Base-by-base conservation (phyloP, 352 stramenopile genomes). In the Thraustochytrium sp. region DNA sequence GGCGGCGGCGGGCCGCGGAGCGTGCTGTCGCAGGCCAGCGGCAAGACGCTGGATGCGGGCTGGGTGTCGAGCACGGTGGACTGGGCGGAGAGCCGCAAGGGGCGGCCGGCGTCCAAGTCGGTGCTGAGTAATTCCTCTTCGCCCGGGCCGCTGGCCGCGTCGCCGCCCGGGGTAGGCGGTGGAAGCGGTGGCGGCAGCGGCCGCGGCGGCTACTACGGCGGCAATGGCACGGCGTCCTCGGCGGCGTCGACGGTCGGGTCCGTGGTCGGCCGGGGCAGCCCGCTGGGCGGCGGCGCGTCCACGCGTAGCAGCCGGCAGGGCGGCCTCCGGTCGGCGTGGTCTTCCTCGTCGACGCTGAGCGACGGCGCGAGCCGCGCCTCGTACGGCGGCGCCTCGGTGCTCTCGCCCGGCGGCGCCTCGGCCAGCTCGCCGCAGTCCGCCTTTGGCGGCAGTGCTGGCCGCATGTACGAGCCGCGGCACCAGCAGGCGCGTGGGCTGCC, bases 1-100 rank as follows among this genome's bases (percentile, higher is more conserved):
- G 26, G 8, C 40, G 23, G 8, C 8, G 8, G 36, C 4, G 11
- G 26, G 40, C 59, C 36, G 21, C 13, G 26, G 34, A 72, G 36
- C 59, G 59, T 49, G 21, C 40, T 11, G 13, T 34, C 40, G 26
- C 42, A 11, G 59, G 31, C n/a, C 18, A 42, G 63, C 16, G n/a
- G 46, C 63, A 75, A 44, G 21, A 13, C n/a, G 23, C 51, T 80
- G 9, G 34, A 44, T 42, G 46, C 31, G 18, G 68, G 53, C 48
- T 80, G 68, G 68, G 51, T 80, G 23, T 48, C 34, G 18, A 44
- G 9, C n/a, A 80, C 68, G 68, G 21, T 80, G 46, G 53, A 44
- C 34, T 80, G 68, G 68, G 31, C 68, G 18, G 46, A 61, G 49
- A 16, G 29, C 9, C 68, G 68, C 18, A 61, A 51, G 18, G 76